Evolutionary conservation across 768 basidiomycete genomes (phyloP).

Genomic region (Mycena leptocephala): DNA sequence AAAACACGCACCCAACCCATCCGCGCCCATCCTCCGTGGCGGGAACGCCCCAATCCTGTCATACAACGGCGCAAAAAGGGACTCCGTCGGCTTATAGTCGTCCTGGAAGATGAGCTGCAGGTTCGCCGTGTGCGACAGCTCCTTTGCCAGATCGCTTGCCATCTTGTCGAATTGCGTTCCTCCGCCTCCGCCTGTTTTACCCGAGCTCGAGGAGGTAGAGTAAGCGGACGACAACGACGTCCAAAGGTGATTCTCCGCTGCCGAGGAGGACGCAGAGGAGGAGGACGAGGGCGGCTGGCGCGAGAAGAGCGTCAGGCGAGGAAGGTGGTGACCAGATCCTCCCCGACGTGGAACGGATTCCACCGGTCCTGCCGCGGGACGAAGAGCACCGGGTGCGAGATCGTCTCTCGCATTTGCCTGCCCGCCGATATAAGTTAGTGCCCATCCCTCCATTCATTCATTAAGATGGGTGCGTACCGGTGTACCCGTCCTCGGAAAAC

Average conservation of each 20-base stretch:
- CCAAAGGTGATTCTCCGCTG: neutral
- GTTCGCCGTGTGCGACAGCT: neutral
- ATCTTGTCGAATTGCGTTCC: neutral
- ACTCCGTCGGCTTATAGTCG: slow-evolving; percentile 21
- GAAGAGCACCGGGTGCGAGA: slow-evolving; percentile 35
- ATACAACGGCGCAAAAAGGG: slow-evolving; percentile 33
- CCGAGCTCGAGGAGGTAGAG: neutral
- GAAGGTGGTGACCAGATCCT: slow-evolving; percentile 39
- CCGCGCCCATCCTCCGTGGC: slow-evolving; percentile 19
- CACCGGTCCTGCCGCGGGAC: slow-evolving; percentile 36
- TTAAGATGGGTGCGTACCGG: no score
- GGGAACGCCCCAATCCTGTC: slow-evolving; percentile 31
- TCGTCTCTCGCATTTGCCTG: neutral
- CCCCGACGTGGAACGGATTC: slow-evolving; percentile 41
- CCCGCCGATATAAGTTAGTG: no score
- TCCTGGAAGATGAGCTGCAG: slow-evolving; percentile 36
- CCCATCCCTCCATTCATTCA: no score
- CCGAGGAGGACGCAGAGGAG: neutral
- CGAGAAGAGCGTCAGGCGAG: slow-evolving; percentile 34
- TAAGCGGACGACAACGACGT: neutral
- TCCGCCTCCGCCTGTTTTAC: neutral
- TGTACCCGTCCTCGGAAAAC: slow-evolving; percentile 24
- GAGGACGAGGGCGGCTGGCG: neutral
- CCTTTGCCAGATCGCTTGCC: neutral
- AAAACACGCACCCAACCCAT: slow-evolving; percentile 22